Evolutionary conservation across 192 early-diverging fungal species (phyloP).

Genomic region (Spinellus fusiger): DNA sequence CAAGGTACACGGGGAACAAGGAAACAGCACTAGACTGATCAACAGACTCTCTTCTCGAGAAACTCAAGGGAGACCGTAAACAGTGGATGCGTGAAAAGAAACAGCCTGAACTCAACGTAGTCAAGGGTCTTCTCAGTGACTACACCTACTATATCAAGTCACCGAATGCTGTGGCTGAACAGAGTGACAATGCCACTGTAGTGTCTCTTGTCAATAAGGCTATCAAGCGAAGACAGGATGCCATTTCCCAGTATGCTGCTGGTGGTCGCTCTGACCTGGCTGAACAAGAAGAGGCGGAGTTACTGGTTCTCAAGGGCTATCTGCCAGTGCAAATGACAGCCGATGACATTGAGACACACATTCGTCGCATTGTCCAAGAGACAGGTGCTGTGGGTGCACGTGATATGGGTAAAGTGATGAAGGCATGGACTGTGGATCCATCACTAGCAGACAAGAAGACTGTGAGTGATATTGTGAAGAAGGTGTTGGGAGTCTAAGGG

Average conservation of each 20-base stretch:
- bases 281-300: slow-evolving; percentile 60
- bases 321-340: slow-evolving; percentile 73
- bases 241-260: slow-evolving; percentile 56
- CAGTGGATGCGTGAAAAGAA: slow-evolving; percentile 71
- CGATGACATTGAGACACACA: slow-evolving; percentile 63
- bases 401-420: slow-evolving; percentile 87
- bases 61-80: slow-evolving; percentile 76
- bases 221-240: slow-evolving; percentile 79
- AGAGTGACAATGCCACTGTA: slow-evolving; percentile 55
- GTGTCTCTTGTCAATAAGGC: slow-evolving; percentile 67
- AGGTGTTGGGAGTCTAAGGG: slow-evolving; percentile 40
- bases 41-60: slow-evolving; percentile 22
- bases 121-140: slow-evolving; percentile 77
- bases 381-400: slow-evolving; percentile 55
- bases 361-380: slow-evolving; percentile 45
- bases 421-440: slow-evolving; percentile 62
- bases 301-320: slow-evolving; percentile 61
- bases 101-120: slow-evolving; percentile 50
- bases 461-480: slow-evolving; percentile 74
- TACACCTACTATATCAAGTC: slow-evolving; percentile 75
- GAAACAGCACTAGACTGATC: too few species aligned
- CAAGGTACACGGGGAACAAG: too few species aligned
- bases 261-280: slow-evolving; percentile 73
- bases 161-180: slow-evolving; percentile 22
- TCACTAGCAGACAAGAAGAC: slow-evolving; percentile 68